A percentile compares a stretch with the other conserved stretches of the same genome.
phyloP scores from a whole-genome alignment of 108 stramenopile species.

The Aurantiochytrium sp. region DNA sequence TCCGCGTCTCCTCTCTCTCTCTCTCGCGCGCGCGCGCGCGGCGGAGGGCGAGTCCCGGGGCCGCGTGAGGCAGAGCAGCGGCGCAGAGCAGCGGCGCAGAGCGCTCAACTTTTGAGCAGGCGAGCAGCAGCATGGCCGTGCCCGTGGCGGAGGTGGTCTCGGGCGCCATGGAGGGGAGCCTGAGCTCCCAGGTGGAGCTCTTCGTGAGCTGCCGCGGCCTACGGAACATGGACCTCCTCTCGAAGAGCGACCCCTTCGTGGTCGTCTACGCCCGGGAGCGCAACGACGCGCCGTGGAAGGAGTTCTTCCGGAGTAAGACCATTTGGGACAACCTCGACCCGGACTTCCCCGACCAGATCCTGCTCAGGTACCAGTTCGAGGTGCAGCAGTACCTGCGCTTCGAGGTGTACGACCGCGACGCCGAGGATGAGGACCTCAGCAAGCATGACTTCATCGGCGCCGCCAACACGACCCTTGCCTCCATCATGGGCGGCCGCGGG shows the following conservation, averaged over 20 bases:
- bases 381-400: not conserved
- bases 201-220: slow-evolving; percentile 4
- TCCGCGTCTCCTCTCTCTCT: too few relatives aligned
- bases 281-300: not conserved
- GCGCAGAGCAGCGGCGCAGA: not conserved
- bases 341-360: not conserved
- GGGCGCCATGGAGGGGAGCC: not conserved
- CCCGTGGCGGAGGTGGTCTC: slow-evolving; percentile 3
- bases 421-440: not conserved
- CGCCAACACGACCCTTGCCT: not conserved
- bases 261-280: slow-evolving; percentile 1
- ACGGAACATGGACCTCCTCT: not conserved
- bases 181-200: slow-evolving; percentile 28
- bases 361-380: slow-evolving; percentile 1
- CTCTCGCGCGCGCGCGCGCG: too few relatives aligned
- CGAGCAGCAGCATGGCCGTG: not conserved
- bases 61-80: too few relatives aligned
- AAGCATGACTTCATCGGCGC: not conserved
- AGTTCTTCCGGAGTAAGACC: not conserved
- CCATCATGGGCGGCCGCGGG: not conserved
- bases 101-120: too few relatives aligned
- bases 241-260: slow-evolving; percentile 24
- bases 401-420: not conserved
- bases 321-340: slow-evolving; percentile 8
- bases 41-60: too few relatives aligned